These are phyloP conservation scores for Aschersonia sp. DNA, from an alignment of 2,329 filamentous ascomycete genomes.

Conservation along the genomic window DNA sequence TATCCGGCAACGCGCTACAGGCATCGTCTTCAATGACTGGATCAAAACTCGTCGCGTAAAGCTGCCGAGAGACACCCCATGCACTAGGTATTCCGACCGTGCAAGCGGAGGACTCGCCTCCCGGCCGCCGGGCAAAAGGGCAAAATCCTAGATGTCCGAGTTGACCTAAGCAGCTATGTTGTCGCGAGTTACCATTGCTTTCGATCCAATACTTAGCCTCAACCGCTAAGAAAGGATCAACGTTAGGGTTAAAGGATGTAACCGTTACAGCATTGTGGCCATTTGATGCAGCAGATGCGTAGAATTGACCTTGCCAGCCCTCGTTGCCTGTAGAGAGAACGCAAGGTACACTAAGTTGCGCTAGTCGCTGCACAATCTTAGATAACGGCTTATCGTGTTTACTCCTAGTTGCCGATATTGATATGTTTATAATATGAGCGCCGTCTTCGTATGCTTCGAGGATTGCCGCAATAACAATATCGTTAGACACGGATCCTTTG, in stretches of 20 bases:
- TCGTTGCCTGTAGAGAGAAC: constrained; percentile 10
- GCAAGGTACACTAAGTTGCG: constrained; percentile 5
- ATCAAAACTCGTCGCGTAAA: background rate
- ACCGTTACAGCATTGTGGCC: constrained; percentile 6
- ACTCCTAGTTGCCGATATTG: constrained; percentile 8
- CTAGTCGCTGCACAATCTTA: constrained; percentile 20
- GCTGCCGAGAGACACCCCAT: background rate
- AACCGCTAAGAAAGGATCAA: background rate
- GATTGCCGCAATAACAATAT: constrained; percentile 38
- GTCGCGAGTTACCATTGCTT: background rate
- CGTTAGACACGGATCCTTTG: constrained; percentile 16
- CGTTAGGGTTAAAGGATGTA: constrained; percentile 1
- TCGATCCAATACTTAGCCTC: background rate
- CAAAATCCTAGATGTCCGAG: background rate
- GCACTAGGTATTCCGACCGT: background rate
- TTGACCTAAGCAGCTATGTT: background rate
- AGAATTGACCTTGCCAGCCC: constrained; percentile 11
- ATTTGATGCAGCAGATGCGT: constrained; percentile 3
- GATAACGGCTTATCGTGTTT: constrained; percentile 22
- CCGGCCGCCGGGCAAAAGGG: background rate
- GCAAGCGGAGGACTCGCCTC: background rate
- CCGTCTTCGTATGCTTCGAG: constrained; percentile 39
- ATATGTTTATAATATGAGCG: constrained; percentile 12
- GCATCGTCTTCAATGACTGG: background rate
- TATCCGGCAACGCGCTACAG: background rate